Evolutionary conservation across 352 stramenopile species (phyloP), one percentile per base, ranked within the genome.

Genomic region (Pythium graminicola): DNA sequence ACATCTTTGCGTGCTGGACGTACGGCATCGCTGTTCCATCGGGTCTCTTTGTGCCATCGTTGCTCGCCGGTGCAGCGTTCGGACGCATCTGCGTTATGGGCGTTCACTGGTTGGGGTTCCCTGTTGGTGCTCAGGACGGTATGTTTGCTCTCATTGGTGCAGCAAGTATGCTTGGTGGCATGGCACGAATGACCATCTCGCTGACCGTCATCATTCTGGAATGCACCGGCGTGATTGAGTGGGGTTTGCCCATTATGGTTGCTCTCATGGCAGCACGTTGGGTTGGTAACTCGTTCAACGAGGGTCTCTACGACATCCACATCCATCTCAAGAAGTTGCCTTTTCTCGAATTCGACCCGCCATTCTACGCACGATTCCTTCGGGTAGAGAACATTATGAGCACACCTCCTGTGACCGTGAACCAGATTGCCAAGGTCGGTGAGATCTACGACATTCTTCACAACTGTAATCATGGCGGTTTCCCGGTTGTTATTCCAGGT

Each of bases 161-260:
- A 8, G 96, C 93, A 1, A 95, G 81, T 38, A 95, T 99, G 52
- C 81, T 99, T 19, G 95, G 96, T 26, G 80, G 96, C 13, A 98
- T 98, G 85, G 86, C 95, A 14, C 81, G 97, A 13, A 99, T 99
- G 96, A 98, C 96, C 5, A 99, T 99, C 43, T 98, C 88, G 9
- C 73, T 99, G 3, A 99, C 95, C 0, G 97, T 99, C 31, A 99
- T 99, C 54, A 89, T 99, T 40, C 74, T 99, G 16, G 96, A 99
- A 65, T 96, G 93, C 43, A 99, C 97, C n/a, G 95, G 96, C 26
- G 95, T 98, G 62, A 97, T 99, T 55, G 89, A 98, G 67, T 99
- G 97, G 77, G 90, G 97, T 49, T 76, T 99, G 16, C 96, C 96
- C 9, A 91, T 99, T 35, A 99, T 99, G 96, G 74, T 99, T 35